These are phyloP conservation scores for Thermochaetoides thermophila DNA, from an alignment of 495 filamentous ascomycete genomes.

Conservation along the genomic window DNA sequence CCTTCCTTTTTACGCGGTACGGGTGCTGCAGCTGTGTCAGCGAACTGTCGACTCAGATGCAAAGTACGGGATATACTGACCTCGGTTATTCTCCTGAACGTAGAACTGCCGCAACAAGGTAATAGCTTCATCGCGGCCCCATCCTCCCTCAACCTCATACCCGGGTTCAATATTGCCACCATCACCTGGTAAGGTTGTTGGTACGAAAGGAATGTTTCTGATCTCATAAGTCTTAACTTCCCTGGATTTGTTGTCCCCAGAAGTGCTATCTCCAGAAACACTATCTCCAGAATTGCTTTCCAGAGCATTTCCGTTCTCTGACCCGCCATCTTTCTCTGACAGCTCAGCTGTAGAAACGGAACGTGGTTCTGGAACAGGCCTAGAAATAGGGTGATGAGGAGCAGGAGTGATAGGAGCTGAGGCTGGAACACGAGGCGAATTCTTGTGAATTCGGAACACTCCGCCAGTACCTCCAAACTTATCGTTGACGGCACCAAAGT, in stretches of 20 bases:
- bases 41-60: background rate
- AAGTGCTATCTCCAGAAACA: background rate
- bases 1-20: slow-evolving; percentile 39
- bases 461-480: slow-evolving; percentile 92
- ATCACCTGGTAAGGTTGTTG: slow-evolving; percentile 15
- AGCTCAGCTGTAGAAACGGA: slow-evolving; percentile 8
- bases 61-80: slow-evolving; percentile 23
- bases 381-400: slow-evolving; percentile 14
- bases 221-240: background rate
- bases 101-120: slow-evolving; percentile 86
- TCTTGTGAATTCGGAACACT: slow-evolving; percentile 70
- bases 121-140: slow-evolving; percentile 78
- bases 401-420: slow-evolving; percentile 15
- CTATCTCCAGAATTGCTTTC: slow-evolving; percentile 1
- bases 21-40: slow-evolving; percentile 21
- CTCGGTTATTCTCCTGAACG: slow-evolving; percentile 87
- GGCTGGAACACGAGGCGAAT: slow-evolving; percentile 31
- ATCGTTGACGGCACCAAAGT: slow-evolving; percentile 90
- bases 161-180: slow-evolving; percentile 47
- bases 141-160: slow-evolving; percentile 65
- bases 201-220: background rate
- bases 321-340: background rate
- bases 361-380: slow-evolving; percentile 13
- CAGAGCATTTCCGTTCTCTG: slow-evolving; percentile 1
- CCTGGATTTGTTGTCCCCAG: background rate